Conservation (phyloP, 495 filamentous ascomycete genomes). For the Podospora didyma region DNA sequence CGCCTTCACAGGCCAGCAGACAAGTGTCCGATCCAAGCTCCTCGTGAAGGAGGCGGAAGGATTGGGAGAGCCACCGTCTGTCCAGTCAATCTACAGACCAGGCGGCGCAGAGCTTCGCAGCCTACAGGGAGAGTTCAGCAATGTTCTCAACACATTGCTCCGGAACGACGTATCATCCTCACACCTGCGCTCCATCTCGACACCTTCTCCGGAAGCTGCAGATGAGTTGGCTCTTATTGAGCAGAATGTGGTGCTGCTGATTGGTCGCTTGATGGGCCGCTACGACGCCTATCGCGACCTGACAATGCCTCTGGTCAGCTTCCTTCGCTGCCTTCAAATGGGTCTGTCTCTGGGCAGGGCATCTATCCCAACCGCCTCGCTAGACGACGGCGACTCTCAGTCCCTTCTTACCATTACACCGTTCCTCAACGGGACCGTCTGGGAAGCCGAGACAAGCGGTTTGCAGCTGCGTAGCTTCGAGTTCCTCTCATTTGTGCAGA, state of each 20-base stretch:
- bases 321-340: conserved; percentile 75
- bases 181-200: conserved; percentile 27
- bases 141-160: conserved; percentile 64
- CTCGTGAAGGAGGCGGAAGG: conserved; percentile 54
- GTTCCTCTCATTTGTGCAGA: conserved; percentile 38
- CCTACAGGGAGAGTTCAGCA: conserved; percentile 80
- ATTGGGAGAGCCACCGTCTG: conserved; percentile 58
- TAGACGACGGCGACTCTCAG: conserved; percentile 24
- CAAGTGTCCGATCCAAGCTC: conserved; percentile 57
- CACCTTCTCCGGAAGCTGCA: conserved; percentile 20
- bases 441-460: conserved; percentile 12
- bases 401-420: conserved; percentile 53
- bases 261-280: conserved; percentile 56
- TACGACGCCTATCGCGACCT: conserved; percentile 83
- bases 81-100: conserved; percentile 64
- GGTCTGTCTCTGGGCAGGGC: conserved; percentile 60
- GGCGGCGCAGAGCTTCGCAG: conserved; percentile 57
- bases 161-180: conserved; percentile 47
- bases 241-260: conserved; percentile 67
- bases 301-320: conserved; percentile 69
- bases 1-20: conserved; percentile 61
- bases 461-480: conserved; percentile 43
- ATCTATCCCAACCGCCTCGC: conserved; percentile 19
- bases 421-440: conserved; percentile 54
- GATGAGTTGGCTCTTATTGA: conserved; percentile 57